Conservation (phyloP, 805 yeast genomes). For the Saturnispora gosingensis region DNA sequence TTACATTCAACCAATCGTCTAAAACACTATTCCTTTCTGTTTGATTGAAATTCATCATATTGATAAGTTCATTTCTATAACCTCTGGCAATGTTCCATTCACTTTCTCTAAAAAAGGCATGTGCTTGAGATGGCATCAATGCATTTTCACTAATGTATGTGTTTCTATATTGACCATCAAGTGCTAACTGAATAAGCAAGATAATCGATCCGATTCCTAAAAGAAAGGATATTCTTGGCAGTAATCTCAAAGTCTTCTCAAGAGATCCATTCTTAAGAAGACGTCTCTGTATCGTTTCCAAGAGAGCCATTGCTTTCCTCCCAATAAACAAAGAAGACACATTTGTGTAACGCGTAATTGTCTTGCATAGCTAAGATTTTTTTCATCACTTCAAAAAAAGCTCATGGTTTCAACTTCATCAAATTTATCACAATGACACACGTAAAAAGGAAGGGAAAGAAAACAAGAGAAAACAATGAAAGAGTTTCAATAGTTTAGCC, state of each 20-base stretch:
- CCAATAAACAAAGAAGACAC: not conserved
- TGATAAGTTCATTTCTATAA: slow-evolving; percentile 50
- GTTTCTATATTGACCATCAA: slow-evolving; percentile 70
- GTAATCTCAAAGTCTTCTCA: slow-evolving; percentile 33
- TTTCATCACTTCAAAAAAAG: not conserved
- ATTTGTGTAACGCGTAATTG: not conserved
- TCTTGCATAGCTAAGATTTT: not conserved
- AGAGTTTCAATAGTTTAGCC: too few relatives aligned
- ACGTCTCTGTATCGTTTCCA: slow-evolving; percentile 36
- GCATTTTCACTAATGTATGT: slow-evolving; percentile 96
- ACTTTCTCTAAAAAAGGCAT: slow-evolving; percentile 81
- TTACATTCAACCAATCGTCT: slow-evolving; percentile 51
- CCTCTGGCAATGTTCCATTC: slow-evolving; percentile 94
- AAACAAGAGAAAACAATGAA: not conserved
- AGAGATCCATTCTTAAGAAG: slow-evolving; percentile 36
- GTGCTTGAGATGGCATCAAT: slow-evolving; percentile 92
- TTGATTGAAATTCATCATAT: slow-evolving; percentile 28
- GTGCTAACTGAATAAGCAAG: slow-evolving; percentile 60
- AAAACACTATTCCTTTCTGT: slow-evolving; percentile 37
- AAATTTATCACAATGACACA: not conserved
- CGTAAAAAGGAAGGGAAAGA: not conserved
- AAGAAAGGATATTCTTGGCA: slow-evolving; percentile 37
- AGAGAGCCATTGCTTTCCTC: slow-evolving; percentile 32
- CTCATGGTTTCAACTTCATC: not conserved
- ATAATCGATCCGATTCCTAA: slow-evolving; percentile 39